Evolutionary conservation across 331 rosid genomes (phyloP), one percentile per base, ranked within the genome.

Genomic region (Stylosanthes scabra): DNA sequence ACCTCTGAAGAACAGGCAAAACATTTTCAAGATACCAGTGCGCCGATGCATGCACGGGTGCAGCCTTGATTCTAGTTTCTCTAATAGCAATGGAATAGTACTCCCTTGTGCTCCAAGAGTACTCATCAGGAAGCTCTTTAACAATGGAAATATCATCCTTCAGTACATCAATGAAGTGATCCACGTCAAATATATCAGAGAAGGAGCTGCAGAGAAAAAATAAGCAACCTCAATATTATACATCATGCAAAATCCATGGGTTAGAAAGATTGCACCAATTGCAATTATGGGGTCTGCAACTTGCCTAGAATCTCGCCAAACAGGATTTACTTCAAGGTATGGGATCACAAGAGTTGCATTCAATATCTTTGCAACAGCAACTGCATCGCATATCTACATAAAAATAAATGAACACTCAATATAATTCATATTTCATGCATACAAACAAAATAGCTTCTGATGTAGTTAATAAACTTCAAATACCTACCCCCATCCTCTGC

Each of bases 401-500:
- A 51, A 76, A 76, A 70, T 9, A 67, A 62, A 72, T 11, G 15
- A 83, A 76, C 60, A 68, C 69, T 76, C 31, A 10, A 47, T 58
- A 58, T 4, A 65, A 68, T 28, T 63, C 15, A 68, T 28, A 47
- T 14, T 20, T 20, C 4, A 42, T 52, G 7, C 12, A 66, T n/a
- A 68, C 54, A 66, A 51, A 28, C n/a, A 7, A 47, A n/a, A 16
- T 31, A 41, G 39, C 37, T 6, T 77, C n/a, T 9, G n/a, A 70
- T 67, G 29, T 39, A 10, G 6, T n/a, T 49, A 63, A 34, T 37
- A 29, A 50, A 42, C 40, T 62, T 75, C 10, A 58, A 60, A 77
- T 61, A 72, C 96, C 65, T 74, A 90, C 98, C 98, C 98, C 98
- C 98, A 93, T 93, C 75, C 97, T 88, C 81, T 93, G 98, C 82